These are phyloP conservation scores for Beauveria sp. DNA, from an alignment of 2,329 filamentous ascomycete genomes.

Conservation along the genomic window DNA sequence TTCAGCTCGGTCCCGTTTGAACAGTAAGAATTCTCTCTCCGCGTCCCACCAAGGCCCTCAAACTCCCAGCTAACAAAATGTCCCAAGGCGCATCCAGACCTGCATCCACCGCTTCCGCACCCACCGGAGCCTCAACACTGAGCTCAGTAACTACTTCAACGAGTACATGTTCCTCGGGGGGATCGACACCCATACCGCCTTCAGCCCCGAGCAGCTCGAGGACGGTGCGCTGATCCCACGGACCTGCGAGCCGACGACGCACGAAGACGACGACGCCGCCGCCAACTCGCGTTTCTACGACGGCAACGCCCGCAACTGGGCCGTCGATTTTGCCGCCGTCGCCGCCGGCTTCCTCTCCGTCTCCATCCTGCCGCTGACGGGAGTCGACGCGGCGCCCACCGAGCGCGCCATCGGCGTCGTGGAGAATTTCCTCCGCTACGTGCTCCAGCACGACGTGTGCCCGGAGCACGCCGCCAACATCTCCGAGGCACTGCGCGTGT, in stretches of 20 bases:
- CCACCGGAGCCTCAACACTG: conserved; percentile 63
- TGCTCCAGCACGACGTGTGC: conserved; percentile 78
- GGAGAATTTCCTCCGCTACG: conserved; percentile 81
- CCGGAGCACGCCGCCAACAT: conserved; percentile 69
- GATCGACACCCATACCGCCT: conserved; percentile 54
- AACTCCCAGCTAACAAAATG: background rate
- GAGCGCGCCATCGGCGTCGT: conserved; percentile 58
- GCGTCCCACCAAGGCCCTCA: background rate
- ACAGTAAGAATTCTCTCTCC: background rate
- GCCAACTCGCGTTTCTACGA: conserved; percentile 41
- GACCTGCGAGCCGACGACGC: background rate
- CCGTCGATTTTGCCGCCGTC: conserved; percentile 73
- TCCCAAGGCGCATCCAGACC: conserved; percentile 65
- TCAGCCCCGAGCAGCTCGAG: conserved; percentile 53
- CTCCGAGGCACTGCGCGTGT: conserved; percentile 56
- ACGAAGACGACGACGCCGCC: conserved; percentile 27
- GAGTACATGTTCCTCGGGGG: conserved; percentile 81
- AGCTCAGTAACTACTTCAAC: conserved; percentile 59
- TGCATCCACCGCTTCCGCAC: conserved; percentile 77
- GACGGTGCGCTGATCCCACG: conserved; percentile 43
- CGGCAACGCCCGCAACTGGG: conserved; percentile 51
- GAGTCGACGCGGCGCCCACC: conserved; percentile 48
- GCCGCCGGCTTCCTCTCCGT: conserved; percentile 71
- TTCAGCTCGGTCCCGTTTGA: background rate
- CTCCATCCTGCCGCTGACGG: conserved; percentile 45